Conservation (phyloP, 2,329 filamentous ascomycete species). For the Diaporthe nobilis region DNA sequence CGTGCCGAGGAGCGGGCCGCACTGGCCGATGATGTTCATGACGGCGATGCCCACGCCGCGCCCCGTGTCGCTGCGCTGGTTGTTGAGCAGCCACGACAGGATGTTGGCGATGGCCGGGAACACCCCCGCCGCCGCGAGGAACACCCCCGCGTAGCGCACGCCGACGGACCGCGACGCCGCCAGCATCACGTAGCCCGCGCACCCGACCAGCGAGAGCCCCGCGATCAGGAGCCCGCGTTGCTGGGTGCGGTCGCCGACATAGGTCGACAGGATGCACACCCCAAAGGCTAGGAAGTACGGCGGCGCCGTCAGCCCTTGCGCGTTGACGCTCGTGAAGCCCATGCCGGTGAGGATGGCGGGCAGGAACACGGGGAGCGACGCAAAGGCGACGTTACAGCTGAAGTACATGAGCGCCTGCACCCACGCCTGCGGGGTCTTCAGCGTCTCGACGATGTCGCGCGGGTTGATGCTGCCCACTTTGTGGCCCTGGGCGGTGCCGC, state of each 20-base stretch:
- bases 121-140: constrained; percentile 60
- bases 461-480: constrained; percentile 58
- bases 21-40: constrained; percentile 74
- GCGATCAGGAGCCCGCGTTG: constrained; percentile 75
- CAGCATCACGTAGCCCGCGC: constrained; percentile 75
- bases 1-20: constrained; percentile 74
- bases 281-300: constrained; percentile 79
- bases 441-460: constrained; percentile 61
- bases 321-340: constrained; percentile 76
- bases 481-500: constrained; percentile 57
- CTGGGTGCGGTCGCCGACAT: constrained; percentile 74
- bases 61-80: constrained; percentile 77
- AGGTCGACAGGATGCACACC: constrained; percentile 72
- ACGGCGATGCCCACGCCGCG: constrained; percentile 75
- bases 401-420: constrained; percentile 68
- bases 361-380: constrained; percentile 75
- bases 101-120: constrained; percentile 79
- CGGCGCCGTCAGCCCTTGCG: constrained; percentile 80
- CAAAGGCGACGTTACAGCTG: constrained; percentile 75
- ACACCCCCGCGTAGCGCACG: constrained; percentile 63
- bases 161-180: constrained; percentile 64
- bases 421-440: constrained; percentile 65
- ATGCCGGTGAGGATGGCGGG: constrained; percentile 75
- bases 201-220: constrained; percentile 68
- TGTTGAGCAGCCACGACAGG: constrained; percentile 79